Base-by-base conservation (phyloP, 371 early-diverging fungal genomes). In the Mucor irregularis region DNA sequence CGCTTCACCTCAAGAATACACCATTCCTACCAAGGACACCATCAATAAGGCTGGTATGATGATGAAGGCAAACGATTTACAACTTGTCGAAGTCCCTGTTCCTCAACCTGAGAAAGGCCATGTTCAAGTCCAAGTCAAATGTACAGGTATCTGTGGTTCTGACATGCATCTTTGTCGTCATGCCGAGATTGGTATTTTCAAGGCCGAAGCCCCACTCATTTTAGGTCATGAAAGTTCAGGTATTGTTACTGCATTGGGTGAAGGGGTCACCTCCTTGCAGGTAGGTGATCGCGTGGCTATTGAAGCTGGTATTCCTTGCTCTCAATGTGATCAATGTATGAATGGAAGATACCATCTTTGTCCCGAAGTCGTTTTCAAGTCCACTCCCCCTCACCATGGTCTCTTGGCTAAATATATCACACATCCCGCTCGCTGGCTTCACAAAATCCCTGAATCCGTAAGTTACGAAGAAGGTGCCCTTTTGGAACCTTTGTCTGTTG, bases 221-320 rank as follows among this genome's bases (percentile, higher is more conserved):
- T 61, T 76, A 13, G 71, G 65, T 40, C 63, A 74, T 51, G 76
- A 73, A 62, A 66, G 73, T 55, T 56, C 61, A 42, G 61, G 69
- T 62, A 49, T 62, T 47, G 69, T 74, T 6, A 58, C 69, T 21
- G 69, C 66, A 13, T 14, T 74, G 7, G 74, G 74, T 8, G 60
- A 65, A 42, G 56, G 52, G 43, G 73, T 74, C n/a, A 69, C 56
- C 9, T 48, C 59, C 21, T 52, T 80, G 30, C 63, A 66, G 37
- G 66, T 81, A 37, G 84, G 74, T 53, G 69, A 73, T 59, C 47
- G 68, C 13, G 84, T 82, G 38, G 82, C 80, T 40, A 55, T 71
- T n/a, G 71, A 71, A 58, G 64, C 68, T 61, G 76, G 76, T 51
- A 76, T 76, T 44, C 76, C 76, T 39, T 76, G 76, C 34, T 71